Evolutionary conservation across 768 basidiomycete genomes (phyloP).

Genomic region (Boletellus ananas): DNA sequence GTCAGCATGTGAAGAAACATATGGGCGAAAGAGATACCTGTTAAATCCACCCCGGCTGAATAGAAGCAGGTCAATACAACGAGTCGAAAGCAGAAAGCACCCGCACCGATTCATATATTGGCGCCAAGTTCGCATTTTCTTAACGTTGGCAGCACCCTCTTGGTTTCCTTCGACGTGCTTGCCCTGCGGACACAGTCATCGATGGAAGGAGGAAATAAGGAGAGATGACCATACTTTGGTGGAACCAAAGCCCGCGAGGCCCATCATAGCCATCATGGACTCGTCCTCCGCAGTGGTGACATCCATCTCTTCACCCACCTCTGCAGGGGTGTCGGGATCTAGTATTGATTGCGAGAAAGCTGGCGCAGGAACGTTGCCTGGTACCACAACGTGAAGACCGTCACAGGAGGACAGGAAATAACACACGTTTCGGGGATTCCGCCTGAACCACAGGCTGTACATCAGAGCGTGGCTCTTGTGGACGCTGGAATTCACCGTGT

Average conservation of each 20-base stretch:
- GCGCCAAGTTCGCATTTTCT: conserved; percentile 88
- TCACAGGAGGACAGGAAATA: neutral
- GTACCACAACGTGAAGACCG: neutral
- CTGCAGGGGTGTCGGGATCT: conserved; percentile 41
- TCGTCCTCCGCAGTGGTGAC: conserved; percentile 65
- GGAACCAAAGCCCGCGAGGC: conserved; percentile 78
- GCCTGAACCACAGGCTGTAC: conserved; percentile 7
- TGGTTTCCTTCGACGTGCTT: conserved; percentile 82
- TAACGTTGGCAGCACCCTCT: conserved; percentile 60
- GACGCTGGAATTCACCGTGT: conserved; percentile 22
- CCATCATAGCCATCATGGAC: conserved; percentile 90
- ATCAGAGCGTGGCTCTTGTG: conserved; percentile 17
- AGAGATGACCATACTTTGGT: conserved; percentile 63
- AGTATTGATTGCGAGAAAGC: conserved; percentile 31
- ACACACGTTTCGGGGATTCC: conserved; percentile 16
- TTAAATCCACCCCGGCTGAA: conserved; percentile 81
- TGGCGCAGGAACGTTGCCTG: conserved; percentile 9
- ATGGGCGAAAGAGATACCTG: conserved; percentile 42
- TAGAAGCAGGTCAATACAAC: conserved; percentile 9
- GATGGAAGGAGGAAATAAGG: neutral
- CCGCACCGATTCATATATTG: conserved; percentile 96
- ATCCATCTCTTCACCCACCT: conserved; percentile 49
- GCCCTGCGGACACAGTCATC: conserved; percentile 44
- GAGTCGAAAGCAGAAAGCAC: neutral
- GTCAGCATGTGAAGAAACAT: conserved; percentile 11